Evolutionary conservation across 2,329 filamentous ascomycete species (phyloP).

Genomic region (Thelonectria discophora): DNA sequence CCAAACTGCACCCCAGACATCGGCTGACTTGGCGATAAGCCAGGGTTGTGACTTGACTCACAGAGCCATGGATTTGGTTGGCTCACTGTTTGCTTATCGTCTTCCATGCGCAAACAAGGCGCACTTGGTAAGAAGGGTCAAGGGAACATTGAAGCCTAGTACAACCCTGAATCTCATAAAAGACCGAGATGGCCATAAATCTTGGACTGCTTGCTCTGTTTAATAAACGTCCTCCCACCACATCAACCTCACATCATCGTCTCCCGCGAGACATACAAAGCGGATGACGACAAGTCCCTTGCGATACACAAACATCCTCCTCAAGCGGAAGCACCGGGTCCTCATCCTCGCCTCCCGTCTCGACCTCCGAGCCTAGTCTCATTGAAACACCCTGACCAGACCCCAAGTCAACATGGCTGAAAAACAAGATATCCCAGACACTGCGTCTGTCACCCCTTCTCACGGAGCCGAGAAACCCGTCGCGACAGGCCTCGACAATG

Average conservation of each 20-base stretch:
- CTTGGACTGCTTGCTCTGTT: neutral
- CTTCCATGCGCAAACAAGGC: too few relatives aligned
- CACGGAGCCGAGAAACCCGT: slow-evolving; percentile 30
- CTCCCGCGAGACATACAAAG: neutral
- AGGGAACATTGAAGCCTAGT: neutral
- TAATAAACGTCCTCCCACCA: neutral
- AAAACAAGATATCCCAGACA: slow-evolving; percentile 25
- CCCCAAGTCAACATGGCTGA: slow-evolving; percentile 25
- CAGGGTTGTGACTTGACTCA: slow-evolving; percentile 16
- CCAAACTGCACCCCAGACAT: slow-evolving; percentile 21
- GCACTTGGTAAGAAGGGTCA: too few relatives aligned
- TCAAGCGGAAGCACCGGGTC: slow-evolving; percentile 25
- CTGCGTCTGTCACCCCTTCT: slow-evolving; percentile 29
- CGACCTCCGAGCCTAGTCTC: slow-evolving; percentile 21
- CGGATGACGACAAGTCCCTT: slow-evolving; percentile 28
- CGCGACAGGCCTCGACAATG: slow-evolving; percentile 17
- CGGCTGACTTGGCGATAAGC: slow-evolving; percentile 22
- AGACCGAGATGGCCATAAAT: neutral
- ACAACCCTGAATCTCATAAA: slow-evolving; percentile 14
- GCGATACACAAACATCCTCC: slow-evolving; percentile 29
- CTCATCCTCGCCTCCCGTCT: slow-evolving; percentile 27
- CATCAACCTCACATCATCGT: neutral
- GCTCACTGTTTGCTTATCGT: neutral
- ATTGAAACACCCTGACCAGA: neutral
- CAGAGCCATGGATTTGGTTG: slow-evolving; percentile 10